Conservation (phyloP, 306 rosid genomes). For the Aeschynomene evenia region DNA sequence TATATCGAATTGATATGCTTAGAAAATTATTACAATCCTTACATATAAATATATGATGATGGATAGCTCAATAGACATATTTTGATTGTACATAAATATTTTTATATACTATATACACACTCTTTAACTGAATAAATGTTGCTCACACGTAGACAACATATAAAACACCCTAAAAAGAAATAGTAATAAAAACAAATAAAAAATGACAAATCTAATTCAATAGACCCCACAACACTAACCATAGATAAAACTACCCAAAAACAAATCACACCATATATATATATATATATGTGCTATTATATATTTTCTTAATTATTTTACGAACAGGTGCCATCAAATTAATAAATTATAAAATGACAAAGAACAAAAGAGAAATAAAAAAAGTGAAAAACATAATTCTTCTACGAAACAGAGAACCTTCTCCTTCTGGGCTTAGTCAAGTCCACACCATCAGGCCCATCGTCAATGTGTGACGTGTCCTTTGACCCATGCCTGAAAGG, state of each 20-base stretch:
- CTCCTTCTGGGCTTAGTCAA: slow-evolving; percentile 74
- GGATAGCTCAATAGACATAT: too few relatives aligned
- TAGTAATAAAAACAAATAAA: too few relatives aligned
- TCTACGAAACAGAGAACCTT: slow-evolving; percentile 77
- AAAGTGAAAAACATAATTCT: neutral
- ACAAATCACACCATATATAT: neutral
- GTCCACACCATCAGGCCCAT: slow-evolving; percentile 38
- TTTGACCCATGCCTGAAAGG: slow-evolving; percentile 80
- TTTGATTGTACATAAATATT: too few relatives aligned
- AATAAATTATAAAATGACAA: neutral
- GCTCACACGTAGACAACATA: neutral
- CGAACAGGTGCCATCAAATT: neutral
- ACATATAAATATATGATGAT: too few relatives aligned
- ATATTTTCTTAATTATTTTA: neutral
- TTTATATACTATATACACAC: neutral
- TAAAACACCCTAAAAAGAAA: neutral
- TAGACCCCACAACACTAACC: too few relatives aligned
- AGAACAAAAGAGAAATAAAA: neutral
- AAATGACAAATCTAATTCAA: neutral
- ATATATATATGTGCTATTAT: too few relatives aligned
- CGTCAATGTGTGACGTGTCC: slow-evolving; percentile 64
- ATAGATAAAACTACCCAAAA: neutral
- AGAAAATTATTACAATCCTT: too few relatives aligned
- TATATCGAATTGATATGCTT: too few relatives aligned
- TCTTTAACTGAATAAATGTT: neutral